Evolutionary conservation across 2,329 filamentous ascomycete species (phyloP).

Genomic region (Xylariaceae sp.): DNA sequence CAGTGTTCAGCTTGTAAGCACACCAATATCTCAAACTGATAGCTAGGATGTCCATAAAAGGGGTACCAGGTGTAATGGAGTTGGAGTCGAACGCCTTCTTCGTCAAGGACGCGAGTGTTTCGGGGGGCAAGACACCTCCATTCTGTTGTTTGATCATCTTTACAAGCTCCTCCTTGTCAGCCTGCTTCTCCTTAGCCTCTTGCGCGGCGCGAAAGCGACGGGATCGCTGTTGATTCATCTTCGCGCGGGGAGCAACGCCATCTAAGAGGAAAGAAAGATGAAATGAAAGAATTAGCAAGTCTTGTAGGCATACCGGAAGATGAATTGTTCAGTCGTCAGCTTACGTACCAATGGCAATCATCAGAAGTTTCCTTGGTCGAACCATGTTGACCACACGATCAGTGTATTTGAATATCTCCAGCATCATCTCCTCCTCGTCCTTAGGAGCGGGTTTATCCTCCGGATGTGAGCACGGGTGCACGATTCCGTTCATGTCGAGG

Average conservation of each 20-base stretch:
- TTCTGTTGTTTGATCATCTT: slow-evolving; percentile 79
- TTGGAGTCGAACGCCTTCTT: slow-evolving; percentile 92
- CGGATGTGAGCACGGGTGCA: slow-evolving; percentile 96
- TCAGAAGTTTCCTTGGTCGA: slow-evolving; percentile 85
- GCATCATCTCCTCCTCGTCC: slow-evolving; percentile 99
- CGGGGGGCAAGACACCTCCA: slow-evolving; percentile 56
- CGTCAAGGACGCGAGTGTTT: slow-evolving; percentile 55
- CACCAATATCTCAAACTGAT: slow-evolving; percentile 91
- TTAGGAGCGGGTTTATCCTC: slow-evolving; percentile 86
- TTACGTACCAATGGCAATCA: slow-evolving; percentile 81
- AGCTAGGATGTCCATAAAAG: slow-evolving; percentile 96
- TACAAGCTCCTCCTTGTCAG: slow-evolving; percentile 81
- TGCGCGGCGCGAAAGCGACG: slow-evolving; percentile 90
- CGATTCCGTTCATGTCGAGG: slow-evolving; percentile 98
- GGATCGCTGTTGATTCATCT: slow-evolving; percentile 99
- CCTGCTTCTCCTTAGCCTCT: slow-evolving; percentile 90
- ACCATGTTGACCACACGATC: slow-evolving; percentile 99
- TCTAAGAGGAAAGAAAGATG: no score
- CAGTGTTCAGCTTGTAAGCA: slow-evolving; percentile 94
- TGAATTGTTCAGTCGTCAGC: neutral
- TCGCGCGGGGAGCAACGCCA: slow-evolving; percentile 92
- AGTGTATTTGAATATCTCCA: slow-evolving; percentile 97
- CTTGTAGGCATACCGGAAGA: neutral
- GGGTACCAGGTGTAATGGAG: slow-evolving; percentile 89
- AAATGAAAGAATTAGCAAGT: slow-evolving; percentile 6